Conservation (phyloP, 2,329 filamentous ascomycete species). For the Pseudocercospora fuligena region DNA sequence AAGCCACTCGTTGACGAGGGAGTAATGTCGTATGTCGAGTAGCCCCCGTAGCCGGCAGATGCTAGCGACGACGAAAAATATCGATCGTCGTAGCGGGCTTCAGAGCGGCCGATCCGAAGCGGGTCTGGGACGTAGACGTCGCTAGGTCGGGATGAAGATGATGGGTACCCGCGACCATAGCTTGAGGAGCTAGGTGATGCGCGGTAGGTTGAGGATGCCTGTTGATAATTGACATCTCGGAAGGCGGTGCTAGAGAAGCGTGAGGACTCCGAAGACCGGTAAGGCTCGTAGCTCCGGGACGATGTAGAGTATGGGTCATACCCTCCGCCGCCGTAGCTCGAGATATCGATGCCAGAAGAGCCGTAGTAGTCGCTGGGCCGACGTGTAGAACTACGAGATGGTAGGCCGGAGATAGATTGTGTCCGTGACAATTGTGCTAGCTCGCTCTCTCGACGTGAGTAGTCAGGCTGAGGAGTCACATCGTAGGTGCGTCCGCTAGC, state of each 20-base stretch:
- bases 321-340: slow-evolving; percentile 1
- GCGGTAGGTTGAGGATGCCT: neutral
- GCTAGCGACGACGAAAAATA: neutral
- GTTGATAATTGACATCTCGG: neutral
- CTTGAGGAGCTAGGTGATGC: neutral
- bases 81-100: neutral
- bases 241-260: neutral
- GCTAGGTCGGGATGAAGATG: neutral
- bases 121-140: neutral
- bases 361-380: slow-evolving; percentile 10
- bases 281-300: neutral
- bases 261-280: neutral
- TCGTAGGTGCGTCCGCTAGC: neutral
- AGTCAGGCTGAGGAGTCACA: neutral
- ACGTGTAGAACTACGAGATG: neutral
- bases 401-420: neutral
- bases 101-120: neutral
- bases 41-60: neutral
- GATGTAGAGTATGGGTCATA: neutral
- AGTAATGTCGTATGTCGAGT: neutral
- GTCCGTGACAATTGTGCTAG: neutral
- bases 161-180: neutral
- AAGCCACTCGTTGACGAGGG: neutral
- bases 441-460: neutral
- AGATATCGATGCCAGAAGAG: slow-evolving; percentile 10